Conservation (phyloP, 2,329 filamentous ascomycete genomes). For the Aspergillus quadrilineatus region DNA sequence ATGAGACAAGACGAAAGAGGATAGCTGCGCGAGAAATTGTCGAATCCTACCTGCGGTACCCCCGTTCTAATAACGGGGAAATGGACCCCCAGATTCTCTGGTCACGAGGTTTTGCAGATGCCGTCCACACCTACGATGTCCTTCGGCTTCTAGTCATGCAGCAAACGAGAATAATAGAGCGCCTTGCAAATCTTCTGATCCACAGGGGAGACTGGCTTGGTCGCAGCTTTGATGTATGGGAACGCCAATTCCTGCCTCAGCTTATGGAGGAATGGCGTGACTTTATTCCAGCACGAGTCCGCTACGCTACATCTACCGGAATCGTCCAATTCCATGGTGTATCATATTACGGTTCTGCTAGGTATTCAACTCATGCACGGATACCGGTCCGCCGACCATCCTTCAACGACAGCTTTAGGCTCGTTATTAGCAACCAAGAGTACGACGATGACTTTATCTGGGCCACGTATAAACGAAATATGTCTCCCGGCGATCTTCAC, state of each 20-base stretch:
- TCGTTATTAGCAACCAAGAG: conserved; percentile 20
- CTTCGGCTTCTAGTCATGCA: conserved; percentile 32
- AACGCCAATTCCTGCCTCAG: conserved; percentile 40
- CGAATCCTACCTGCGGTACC: conserved; percentile 24
- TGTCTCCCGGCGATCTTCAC: conserved; percentile 7
- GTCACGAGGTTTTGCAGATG: conserved; percentile 28
- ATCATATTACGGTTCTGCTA: conserved; percentile 20
- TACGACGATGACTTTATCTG: conserved; percentile 30
- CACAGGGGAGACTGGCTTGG: conserved; percentile 21
- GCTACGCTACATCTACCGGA: conserved; percentile 42
- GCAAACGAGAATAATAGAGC: conserved; percentile 25
- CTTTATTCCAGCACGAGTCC: conserved; percentile 44
- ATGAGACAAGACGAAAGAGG: conserved; percentile 28
- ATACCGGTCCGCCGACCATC: conserved; percentile 25
- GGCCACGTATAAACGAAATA: conserved; percentile 10
- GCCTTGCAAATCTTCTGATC: conserved; percentile 25
- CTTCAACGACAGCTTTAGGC: conserved; percentile 12
- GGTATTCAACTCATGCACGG: conserved; percentile 18
- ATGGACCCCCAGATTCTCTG: conserved; percentile 19
- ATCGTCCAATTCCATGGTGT: conserved; percentile 38
- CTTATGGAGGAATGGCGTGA: conserved; percentile 50
- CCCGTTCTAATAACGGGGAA: neutral
- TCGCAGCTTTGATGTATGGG: conserved; percentile 28
- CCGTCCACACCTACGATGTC: conserved; percentile 35
- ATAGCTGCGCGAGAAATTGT: conserved; percentile 27